Evolutionary conservation across 139 green algal species (phyloP).

Genomic region (Nannochloris sp.): DNA sequence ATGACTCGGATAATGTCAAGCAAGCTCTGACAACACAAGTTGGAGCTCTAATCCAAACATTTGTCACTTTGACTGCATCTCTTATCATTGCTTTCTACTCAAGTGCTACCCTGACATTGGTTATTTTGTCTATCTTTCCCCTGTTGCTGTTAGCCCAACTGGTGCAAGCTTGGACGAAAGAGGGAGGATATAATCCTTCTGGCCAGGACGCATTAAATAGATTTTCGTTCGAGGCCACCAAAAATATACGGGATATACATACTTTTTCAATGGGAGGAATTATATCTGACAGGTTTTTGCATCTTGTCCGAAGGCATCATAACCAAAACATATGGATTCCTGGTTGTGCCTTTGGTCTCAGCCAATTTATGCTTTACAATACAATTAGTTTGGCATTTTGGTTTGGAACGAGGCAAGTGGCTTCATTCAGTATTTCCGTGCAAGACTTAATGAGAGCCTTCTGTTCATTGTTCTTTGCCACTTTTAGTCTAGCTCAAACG

Average conservation of each 20-base stretch:
- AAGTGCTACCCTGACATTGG: background rate
- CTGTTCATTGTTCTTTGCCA: slow-evolving; percentile 59
- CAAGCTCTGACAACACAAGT: background rate
- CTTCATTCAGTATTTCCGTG: background rate
- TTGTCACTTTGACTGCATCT: background rate
- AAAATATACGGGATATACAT: too few relatives aligned
- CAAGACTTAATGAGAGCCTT: slow-evolving; percentile 32
- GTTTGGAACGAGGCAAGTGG: background rate
- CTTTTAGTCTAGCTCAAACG: slow-evolving; percentile 27
- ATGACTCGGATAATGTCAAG: slow-evolving; percentile 31
- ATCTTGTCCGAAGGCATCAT: too few relatives aligned
- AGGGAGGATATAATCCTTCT: too few relatives aligned
- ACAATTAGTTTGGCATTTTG: slow-evolving; percentile 3
- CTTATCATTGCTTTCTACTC: slow-evolving; percentile 4
- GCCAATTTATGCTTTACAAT: slow-evolving; percentile 1
- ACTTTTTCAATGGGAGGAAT: too few relatives aligned
- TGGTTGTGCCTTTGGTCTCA: background rate
- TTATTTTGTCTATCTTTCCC: background rate
- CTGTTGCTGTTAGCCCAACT: background rate
- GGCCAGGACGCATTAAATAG: too few relatives aligned
- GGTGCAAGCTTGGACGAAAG: background rate
- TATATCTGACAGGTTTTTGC: too few relatives aligned
- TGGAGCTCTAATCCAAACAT: background rate
- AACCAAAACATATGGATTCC: too few relatives aligned
- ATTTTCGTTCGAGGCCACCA: too few relatives aligned